Percentiles rank a stretch among this genome's conserved stretches.
These are phyloP conservation scores for Fusarium coicis DNA, from an alignment of 2,329 filamentous ascomycete species.

Conservation along the genomic window DNA sequence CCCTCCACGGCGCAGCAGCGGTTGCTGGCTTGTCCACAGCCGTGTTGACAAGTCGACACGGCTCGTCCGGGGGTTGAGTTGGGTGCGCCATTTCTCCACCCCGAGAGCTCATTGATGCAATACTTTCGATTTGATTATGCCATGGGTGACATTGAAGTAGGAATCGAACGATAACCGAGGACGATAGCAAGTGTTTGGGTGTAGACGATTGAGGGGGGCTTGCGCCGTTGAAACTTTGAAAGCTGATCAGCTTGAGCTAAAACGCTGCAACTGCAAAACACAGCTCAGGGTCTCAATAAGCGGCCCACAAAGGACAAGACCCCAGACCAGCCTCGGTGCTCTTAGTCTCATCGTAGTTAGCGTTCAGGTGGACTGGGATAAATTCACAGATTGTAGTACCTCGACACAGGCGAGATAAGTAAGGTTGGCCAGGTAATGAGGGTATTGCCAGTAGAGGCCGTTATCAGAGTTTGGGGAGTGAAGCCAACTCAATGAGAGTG, in stretches of 20 bases:
- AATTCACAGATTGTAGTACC: neutral
- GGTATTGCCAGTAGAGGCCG: neutral
- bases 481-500: neutral
- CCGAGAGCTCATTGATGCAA: conserved; percentile 37
- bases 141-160: conserved; percentile 5
- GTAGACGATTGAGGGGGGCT: conserved; percentile 27
- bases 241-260: conserved; percentile 20
- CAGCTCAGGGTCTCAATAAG: conserved; percentile 13
- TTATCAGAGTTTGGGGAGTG: neutral
- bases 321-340: conserved; percentile 13
- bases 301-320: conserved; percentile 29
- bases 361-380: neutral
- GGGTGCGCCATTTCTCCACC: conserved; percentile 44
- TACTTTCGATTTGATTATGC: conserved; percentile 29
- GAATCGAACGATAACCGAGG: neutral
- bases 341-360: conserved; percentile 25
- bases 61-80: conserved; percentile 30
- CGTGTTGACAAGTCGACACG: conserved; percentile 39
- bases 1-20: conserved; percentile 16
- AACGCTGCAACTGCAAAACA: conserved; percentile 15
- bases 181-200: neutral
- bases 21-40: conserved; percentile 33
- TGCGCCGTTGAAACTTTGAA: conserved; percentile 35
- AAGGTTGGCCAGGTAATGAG: neutral
- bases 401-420: neutral